phyloP scores from a whole-genome alignment of 2,329 filamentous ascomycete genomes.

The Aspergillus fructus region DNA sequence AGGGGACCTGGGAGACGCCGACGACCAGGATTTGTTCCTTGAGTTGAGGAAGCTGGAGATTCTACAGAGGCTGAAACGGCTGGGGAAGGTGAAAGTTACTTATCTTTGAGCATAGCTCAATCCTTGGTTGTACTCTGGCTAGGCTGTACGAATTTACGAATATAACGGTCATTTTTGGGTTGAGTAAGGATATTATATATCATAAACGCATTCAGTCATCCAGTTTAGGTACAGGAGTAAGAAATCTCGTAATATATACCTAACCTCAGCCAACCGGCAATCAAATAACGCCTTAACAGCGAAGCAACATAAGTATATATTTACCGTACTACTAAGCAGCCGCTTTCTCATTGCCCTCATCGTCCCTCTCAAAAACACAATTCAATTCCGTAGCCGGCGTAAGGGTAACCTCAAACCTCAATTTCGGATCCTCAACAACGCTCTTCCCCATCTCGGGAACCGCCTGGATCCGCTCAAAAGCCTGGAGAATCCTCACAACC shows the following conservation, averaged over 20 bases:
- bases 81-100: conserved; percentile 24
- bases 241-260: background rate
- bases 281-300: background rate
- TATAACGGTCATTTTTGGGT: background rate
- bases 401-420: conserved; percentile 41
- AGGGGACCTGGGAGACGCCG: conserved; percentile 31
- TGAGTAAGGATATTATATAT: background rate
- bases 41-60: conserved; percentile 38
- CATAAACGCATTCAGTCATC: background rate
- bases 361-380: conserved; percentile 39
- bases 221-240: background rate
- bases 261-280: background rate
- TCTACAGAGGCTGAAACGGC: conserved; percentile 32
- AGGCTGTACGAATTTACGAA: background rate
- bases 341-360: conserved; percentile 11
- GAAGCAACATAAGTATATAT: background rate
- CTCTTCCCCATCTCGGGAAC: conserved; percentile 30
- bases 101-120: conserved; percentile 10
- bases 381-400: conserved; percentile 40
- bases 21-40: conserved; percentile 37
- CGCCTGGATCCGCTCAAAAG: conserved; percentile 39
- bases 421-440: conserved; percentile 35
- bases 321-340: background rate
- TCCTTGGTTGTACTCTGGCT: background rate
- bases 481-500: conserved; percentile 43